Evolutionary conservation across 768 basidiomycete species (phyloP), one percentile per base, ranked within the genome.

Genomic region (Xerocomus brunneocitrinus): DNA sequence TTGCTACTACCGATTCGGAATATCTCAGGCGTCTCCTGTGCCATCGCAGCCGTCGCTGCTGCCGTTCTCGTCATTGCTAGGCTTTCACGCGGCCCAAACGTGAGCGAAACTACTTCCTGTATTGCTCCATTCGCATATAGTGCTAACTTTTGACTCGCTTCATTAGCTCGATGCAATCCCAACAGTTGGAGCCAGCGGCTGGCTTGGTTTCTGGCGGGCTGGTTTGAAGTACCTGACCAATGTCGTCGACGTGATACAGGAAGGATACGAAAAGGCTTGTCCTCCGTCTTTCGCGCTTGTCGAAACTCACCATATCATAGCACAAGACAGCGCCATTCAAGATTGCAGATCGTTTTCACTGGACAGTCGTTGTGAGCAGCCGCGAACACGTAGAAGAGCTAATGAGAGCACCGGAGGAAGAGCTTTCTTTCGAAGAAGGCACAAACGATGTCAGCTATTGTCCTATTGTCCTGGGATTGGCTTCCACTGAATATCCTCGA

Each of bases 321-420:
- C 58, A 67, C 58, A 62, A 64, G 36, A 52, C 44, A 22, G 51
- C 56, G 3, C 45, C 62, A 16, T 74, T 71, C 61, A 71, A 69
- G 47, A 53, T 71, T 28, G 53, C 70, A 1, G 50, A 54, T 10
- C 28, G 64, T 16, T 36, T 48, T 10, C 57, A 60, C 40, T 80
- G 79, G 78, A 56, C 66, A 0, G 69, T 79, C 25, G 49, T 80
- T 6, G 55, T 73, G 1, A 66, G 61, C 24, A 65, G 68, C 5
- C 58, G 54, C 1, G 52, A 62, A 25, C 50, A 68, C 10, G 58
- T 76, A 28, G 70, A 76, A 4, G 77, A 79, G 30, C 27, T 79
- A 7, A 56, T 67, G 6, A 74, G 65, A 46, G 72, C 74, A 7
- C 63, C 74, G 0, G 74, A 76, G 13, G 70, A 72, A n/a, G 56